Evolutionary conservation across 225 moss, liverwort and hornwort genomes (phyloP), one percentile per base, ranked within the genome.

Genomic region (Neckera pumila): DNA sequence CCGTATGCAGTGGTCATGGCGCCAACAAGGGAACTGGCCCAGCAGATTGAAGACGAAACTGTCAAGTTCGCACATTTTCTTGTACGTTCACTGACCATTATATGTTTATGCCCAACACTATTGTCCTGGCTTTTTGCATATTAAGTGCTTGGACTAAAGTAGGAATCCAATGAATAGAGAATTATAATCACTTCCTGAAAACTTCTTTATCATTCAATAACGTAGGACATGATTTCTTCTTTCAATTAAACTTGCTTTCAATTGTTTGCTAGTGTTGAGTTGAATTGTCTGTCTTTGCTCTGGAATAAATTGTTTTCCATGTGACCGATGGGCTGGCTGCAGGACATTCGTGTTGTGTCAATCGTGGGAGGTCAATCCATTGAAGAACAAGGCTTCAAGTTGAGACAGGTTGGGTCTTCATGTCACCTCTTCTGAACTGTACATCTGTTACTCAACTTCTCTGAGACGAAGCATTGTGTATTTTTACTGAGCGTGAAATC

Each of bases 1-100:
- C 98, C 98, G 64, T 99, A 99, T 87, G 98, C 98, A 57, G 98
- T 99, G 70, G 98, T 97, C 56, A 99, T 99, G 98, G 98, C 98
- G 57, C 98, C 98, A 86, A 99, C 98, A 60, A 93, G 98, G 89
- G 98, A 99, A 91, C 87, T 99, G 80, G 98, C 98, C 45, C 98
- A 99, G 89, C 98, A 99, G 89, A 99, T 99, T 86, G 98, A 99
- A 92, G 98, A 99, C 63, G 98, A 99, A 86, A 99, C 98, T 76
- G 97, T 97, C 67, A 99, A 99, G 86, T 99, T 99, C 86, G 98
- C 98, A 54, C 97, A 97, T 89, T 99, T 96, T 88, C 98, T 99
- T 79, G 96, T 96, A 88, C 86, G 93, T 88, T 82, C 69, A 57
- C 56, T 77, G 53, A 70, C 26, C 76, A 49, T 64, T 34, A 26